Conservation (phyloP, 2,329 filamentous ascomycete genomes). For the Elsinoe batatas region DNA sequence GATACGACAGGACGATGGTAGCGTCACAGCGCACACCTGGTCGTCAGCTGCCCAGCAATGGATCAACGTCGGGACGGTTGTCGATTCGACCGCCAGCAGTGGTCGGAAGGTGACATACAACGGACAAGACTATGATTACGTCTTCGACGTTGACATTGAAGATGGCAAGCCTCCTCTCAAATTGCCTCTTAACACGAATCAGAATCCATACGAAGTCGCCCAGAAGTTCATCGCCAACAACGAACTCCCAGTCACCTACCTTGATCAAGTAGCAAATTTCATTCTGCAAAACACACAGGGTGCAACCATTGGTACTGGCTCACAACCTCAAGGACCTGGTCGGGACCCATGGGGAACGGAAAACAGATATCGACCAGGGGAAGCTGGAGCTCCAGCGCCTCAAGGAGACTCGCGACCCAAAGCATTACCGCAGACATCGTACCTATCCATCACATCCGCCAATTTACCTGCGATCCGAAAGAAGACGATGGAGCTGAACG, state of each 20-base stretch:
- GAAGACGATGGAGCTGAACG: constrained; percentile 67
- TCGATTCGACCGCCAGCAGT: constrained; percentile 75
- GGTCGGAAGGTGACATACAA: constrained; percentile 54
- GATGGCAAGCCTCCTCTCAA: constrained; percentile 88
- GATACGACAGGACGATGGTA: constrained; percentile 73
- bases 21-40: constrained; percentile 81
- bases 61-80: constrained; percentile 66
- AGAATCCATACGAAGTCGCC: constrained; percentile 86
- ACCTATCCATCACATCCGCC: constrained; percentile 65
- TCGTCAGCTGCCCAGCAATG: constrained; percentile 44
- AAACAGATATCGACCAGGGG: constrained; percentile 66
- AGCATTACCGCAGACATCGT: constrained; percentile 67
- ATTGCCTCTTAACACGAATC: constrained; percentile 83
- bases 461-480: constrained; percentile 62
- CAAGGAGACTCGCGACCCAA: constrained; percentile 40
- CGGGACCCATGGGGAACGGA: constrained; percentile 72
- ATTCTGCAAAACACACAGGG: constrained; percentile 85
- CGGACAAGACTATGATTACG: constrained; percentile 87
- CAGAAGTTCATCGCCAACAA: constrained; percentile 86
- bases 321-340: constrained; percentile 38
- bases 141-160: constrained; percentile 94
- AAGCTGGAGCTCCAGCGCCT: constrained; percentile 35
- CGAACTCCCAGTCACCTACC: constrained; percentile 73
- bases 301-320: constrained; percentile 56
- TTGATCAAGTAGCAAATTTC: constrained; percentile 88